Evolutionary conservation across 352 stramenopile species (phyloP), one percentile per base, ranked within the genome.

Genomic region (Phytophthora sp.): DNA sequence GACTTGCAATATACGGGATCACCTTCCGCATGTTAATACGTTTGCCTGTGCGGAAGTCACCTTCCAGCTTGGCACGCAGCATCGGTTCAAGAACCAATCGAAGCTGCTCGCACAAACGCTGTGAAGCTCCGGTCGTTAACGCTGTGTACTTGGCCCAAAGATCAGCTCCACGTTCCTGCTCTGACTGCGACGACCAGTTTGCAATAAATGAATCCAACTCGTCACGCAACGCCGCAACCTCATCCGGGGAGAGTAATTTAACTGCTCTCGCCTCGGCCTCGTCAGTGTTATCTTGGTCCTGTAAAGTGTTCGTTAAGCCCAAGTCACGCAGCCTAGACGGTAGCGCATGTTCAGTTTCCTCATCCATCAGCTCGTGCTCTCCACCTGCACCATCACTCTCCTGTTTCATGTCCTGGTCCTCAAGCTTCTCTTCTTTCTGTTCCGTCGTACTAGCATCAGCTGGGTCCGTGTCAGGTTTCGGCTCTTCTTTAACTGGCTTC

Each of bases 1-100:
- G 96, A 66, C 88, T 98, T n/a, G 98, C 98, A 63, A 99, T 99
- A 82, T 99, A 99, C 24, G 96, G 90, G 78, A 99, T 99, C 48
- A 99, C 98, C 58, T 98, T 98, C 57, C 98, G 97, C 98, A 99
- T 99, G 72, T 99, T 99, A 62, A 99, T 99, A 51, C 98, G 84
- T 76, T 99, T 99, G 30, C 98, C 98, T 9, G 97, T 99, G 4
- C 98, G 88, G 74, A 99, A 99, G 68, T 99, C 97, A 10, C 98
- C 98, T 68, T 98, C 89, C 12, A 99, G 77, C 75, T 99, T 99
- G 17, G 95, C 97, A 18, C 97, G 96, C 50, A 99, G 84, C 72
- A 98, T 98, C 3, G 98, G 98, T 70, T 99, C 97, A 63, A 99
- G 90, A 5, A 99, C 94, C 41, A 99, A 82, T 2, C 98, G 87